Evolutionary conservation across 225 moss, liverwort and hornwort species (phyloP).

Genomic region (Pseudisothecium myosuroides): DNA sequence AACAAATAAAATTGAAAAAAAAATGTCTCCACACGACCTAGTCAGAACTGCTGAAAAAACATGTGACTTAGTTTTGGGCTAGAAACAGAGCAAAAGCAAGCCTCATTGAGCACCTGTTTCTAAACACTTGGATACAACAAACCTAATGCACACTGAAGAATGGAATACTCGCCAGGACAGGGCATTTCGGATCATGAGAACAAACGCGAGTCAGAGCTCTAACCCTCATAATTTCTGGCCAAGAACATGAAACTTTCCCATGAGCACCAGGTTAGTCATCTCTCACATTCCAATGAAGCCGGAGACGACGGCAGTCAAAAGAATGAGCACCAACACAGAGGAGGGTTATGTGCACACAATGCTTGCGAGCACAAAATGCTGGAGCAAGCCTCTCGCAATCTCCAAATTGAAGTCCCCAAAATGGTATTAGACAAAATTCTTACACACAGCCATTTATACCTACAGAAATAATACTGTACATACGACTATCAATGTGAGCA

Average conservation of each 20-base stretch:
- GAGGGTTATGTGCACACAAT: background rate
- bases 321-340: background rate
- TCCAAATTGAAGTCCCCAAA: slow-evolving; percentile 9
- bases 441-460: background rate
- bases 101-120: background rate
- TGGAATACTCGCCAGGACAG: background rate
- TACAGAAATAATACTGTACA: background rate
- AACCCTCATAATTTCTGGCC: background rate
- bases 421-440: background rate
- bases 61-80: background rate
- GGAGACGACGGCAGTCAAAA: background rate
- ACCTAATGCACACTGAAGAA: background rate
- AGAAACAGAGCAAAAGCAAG: background rate
- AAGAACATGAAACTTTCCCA: background rate
- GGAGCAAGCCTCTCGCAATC: slow-evolving; percentile 16
- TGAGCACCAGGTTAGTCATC: background rate
- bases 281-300: background rate
- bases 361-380: slow-evolving; percentile 28
- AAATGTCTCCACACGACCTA: background rate
- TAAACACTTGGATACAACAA: background rate
- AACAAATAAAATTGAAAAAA: too few relatives aligned
- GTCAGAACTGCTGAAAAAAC: background rate
- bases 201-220: background rate
- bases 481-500: background rate
- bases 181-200: background rate